phyloP scores from a whole-genome alignment of 768 basidiomycete species.

The Tylopilus rubrobrunneus region DNA sequence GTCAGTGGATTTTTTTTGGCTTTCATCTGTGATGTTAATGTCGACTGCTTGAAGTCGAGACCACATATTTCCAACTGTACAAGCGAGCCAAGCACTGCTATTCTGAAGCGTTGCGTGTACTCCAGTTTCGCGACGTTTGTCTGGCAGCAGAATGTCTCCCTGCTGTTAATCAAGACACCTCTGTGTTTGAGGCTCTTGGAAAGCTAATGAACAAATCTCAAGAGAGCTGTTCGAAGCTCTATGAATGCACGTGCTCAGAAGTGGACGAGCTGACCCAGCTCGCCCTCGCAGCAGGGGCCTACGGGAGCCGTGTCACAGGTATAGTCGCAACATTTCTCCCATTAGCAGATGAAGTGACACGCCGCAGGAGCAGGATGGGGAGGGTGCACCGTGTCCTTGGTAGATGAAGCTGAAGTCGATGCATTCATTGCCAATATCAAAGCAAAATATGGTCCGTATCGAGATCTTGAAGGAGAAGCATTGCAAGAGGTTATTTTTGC shows the following conservation, averaged over 20 bases:
- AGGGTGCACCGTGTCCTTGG: constrained; percentile 82
- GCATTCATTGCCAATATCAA: constrained; percentile 61
- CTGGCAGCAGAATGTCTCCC: constrained; percentile 36
- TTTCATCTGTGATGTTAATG: not conserved
- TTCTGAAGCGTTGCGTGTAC: constrained; percentile 75
- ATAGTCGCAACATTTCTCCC: not conserved
- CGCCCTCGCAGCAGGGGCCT: constrained; percentile 67
- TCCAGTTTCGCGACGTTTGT: constrained; percentile 71
- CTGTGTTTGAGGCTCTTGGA: constrained; percentile 53
- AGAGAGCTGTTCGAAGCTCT: constrained; percentile 60
- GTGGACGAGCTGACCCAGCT: constrained; percentile 65
- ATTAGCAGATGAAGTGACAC: not conserved
- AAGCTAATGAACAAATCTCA: constrained; percentile 78
- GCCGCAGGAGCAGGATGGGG: constrained; percentile 82
- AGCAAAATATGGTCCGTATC: constrained; percentile 62
- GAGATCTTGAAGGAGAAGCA: constrained; percentile 50
- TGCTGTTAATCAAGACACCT: constrained; percentile 13
- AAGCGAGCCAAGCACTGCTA: constrained; percentile 80
- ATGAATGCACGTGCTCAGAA: constrained; percentile 79
- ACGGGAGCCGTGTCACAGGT: constrained; percentile 85
- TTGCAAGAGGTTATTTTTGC: constrained; percentile 73
- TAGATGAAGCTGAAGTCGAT: constrained; percentile 58
- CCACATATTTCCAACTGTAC: constrained; percentile 78
- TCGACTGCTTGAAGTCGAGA: constrained; percentile 47
- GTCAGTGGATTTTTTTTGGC: constrained; percentile 37